phyloP scores from a whole-genome alignment of 2,329 filamentous ascomycete species.

The Hortaea sp. region DNA sequence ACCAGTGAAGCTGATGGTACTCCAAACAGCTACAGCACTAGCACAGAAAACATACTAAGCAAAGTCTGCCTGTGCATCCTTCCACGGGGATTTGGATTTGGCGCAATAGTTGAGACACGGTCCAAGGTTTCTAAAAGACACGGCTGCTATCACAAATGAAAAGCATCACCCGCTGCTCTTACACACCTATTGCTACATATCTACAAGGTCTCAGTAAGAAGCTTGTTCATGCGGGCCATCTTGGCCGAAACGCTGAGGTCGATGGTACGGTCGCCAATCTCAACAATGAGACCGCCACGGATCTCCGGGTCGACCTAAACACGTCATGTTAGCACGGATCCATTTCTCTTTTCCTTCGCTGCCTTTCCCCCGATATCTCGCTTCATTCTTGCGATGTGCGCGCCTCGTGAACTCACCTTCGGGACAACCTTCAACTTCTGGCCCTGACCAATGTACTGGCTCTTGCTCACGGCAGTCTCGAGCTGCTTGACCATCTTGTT shows the following conservation, averaged over 20 bases:
- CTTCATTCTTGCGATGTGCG: not conserved
- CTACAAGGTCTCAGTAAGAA: conserved; percentile 94
- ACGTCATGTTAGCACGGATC: conserved; percentile 1
- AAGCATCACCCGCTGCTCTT: not conserved
- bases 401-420: conserved; percentile 41
- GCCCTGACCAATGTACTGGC: conserved; percentile 73
- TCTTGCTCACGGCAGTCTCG: conserved; percentile 82
- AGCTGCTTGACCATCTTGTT: conserved; percentile 75
- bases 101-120: not conserved
- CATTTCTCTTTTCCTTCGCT: not conserved
- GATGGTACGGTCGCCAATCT: conserved; percentile 95
- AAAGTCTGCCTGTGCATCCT: too few relatives aligned
- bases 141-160: not conserved
- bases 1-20: too few relatives aligned
- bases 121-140: not conserved
- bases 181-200: conserved; percentile 30
- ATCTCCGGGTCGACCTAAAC: conserved; percentile 83
- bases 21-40: too few relatives aligned
- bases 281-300: conserved; percentile 84
- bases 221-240: conserved; percentile 98
- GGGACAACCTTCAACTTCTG: conserved; percentile 98
- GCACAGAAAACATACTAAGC: too few relatives aligned
- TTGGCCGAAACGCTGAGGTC: conserved; percentile 92
- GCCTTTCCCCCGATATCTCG: not conserved
- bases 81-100: too few relatives aligned